Base-by-base conservation (phyloP, 2,329 filamentous ascomycete genomes). In the Talaromyces albobiverticillius region DNA sequence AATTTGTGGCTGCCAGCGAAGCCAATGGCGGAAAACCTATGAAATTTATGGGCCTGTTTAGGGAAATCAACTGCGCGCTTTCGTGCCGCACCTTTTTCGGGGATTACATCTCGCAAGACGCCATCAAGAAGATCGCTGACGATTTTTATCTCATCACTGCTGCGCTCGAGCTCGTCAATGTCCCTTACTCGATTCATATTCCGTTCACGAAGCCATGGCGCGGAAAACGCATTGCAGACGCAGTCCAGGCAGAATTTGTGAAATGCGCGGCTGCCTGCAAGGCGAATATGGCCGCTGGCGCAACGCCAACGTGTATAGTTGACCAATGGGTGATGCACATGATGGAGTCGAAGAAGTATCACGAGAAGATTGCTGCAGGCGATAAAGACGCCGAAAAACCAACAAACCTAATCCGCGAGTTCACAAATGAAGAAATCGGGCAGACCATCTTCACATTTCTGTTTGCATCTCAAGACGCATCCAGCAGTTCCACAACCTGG, bases 121-220 rank as follows among this genome's bases (percentile, higher is more conserved):
- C 88, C 48, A 86, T 96, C 66, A 92, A 94, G 82, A 92, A 89
- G 79, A 94, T 97, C 60, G 89, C 92, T 58, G 88, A 96, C 73
- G 92, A 97, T 75, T 99, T 96, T 78, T 97, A 95, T 75, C 84
- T 93, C 60, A 95, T 97, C 68, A 97, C 94, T 13, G 93, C 89
- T 55, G 94, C 93, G 18, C 83, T 97, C 62, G 94, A 99, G 74
- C 83, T 97, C 40, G 94, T 99, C 79, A 97, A 97, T 79, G 95
- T 97, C 79, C 93, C 93, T 56, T 88, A 97, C 75, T 96, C 96
- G 9, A 49, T 16, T 13, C 16, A 49, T 69, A 75, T 97, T 41
- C 93, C 93, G 34, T 96, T 84, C 79, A 96, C 92, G 69, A 94
- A 91, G 79, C 90, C 90, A 4, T 97, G 91, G 90, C 95, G 95